These are phyloP conservation scores for Paspalum notatum DNA, from an alignment of 176 grass and related monocot species.

Conservation along the genomic window DNA sequence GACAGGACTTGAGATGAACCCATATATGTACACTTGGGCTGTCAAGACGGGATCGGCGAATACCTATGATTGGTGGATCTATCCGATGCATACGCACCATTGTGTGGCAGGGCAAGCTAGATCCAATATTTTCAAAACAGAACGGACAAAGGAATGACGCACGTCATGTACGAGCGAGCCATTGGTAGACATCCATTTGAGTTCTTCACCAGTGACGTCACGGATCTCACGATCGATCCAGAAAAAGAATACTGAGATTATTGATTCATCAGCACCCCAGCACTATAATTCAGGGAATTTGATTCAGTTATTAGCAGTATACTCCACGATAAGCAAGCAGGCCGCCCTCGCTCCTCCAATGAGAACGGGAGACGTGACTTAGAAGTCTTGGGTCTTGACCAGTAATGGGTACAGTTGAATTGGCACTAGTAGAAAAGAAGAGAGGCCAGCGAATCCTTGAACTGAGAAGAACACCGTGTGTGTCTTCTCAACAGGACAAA, in stretches of 20 bases:
- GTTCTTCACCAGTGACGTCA: not conserved
- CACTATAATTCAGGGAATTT: not conserved
- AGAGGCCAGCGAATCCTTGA: not conserved
- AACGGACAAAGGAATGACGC: not conserved
- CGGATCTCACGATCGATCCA: not conserved
- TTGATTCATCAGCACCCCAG: not conserved
- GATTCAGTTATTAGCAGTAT: not conserved
- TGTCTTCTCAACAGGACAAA: not conserved
- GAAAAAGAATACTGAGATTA: slow-evolving; percentile 25
- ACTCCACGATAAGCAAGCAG: not conserved
- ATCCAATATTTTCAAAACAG: not conserved
- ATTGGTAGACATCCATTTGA: not conserved
- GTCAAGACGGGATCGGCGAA: not conserved
- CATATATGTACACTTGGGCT: not conserved
- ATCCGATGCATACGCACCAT: not conserved
- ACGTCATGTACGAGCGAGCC: not conserved
- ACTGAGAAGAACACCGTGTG: not conserved
- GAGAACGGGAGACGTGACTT: not conserved
- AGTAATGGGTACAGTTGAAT: not conserved
- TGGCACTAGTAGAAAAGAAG: not conserved
- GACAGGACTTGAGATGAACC: not conserved
- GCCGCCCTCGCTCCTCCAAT: too few relatives aligned
- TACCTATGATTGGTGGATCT: not conserved
- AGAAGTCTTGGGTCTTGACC: slow-evolving; percentile 5
- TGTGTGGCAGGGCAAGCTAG: not conserved